A percentile compares a stretch with the other conserved stretches of the same genome.
Conservation (phyloP, 495 filamentous ascomycete genomes). For the Podospora bellae-mahoneyi region DNA sequence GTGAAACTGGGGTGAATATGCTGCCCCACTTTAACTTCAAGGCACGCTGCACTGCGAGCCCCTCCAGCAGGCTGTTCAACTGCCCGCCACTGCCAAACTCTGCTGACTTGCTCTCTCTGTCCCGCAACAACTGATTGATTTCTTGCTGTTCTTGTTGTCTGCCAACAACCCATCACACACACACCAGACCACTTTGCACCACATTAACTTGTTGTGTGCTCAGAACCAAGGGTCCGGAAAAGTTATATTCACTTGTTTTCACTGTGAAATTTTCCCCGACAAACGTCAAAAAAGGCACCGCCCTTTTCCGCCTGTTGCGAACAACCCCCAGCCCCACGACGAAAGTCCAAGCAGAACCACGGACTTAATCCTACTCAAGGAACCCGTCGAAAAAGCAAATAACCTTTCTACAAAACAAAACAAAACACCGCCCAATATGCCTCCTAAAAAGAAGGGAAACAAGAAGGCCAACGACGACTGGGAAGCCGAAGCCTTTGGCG, state of each 20-base stretch:
- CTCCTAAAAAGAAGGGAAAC: conserved; percentile 94
- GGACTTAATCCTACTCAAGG: too few relatives aligned
- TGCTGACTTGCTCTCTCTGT: background rate
- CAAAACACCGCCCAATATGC: conserved; percentile 52
- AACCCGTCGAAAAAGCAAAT: too few relatives aligned
- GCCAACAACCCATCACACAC: background rate
- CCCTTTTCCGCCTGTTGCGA: too few relatives aligned
- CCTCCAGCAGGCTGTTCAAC: background rate
- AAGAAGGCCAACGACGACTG: conserved; percentile 89
- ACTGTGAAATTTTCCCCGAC: background rate
- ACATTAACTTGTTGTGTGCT: background rate
- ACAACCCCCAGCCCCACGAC: too few relatives aligned
- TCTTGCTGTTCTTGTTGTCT: background rate
- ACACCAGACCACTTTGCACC: background rate
- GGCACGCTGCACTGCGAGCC: background rate
- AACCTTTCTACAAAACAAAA: background rate
- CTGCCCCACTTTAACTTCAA: background rate
- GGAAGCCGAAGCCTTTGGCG: conserved; percentile 92
- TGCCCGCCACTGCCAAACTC: background rate
- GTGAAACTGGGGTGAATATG: too few relatives aligned
- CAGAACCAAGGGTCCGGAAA: background rate
- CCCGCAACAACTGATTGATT: too few relatives aligned
- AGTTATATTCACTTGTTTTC: background rate
- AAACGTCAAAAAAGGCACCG: background rate
- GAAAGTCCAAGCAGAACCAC: too few relatives aligned